A percentile compares a stretch with the other conserved stretches of the same genome.
phyloP scores from a whole-genome alignment of 306 rosid species.

The Castanea sativa region DNA sequence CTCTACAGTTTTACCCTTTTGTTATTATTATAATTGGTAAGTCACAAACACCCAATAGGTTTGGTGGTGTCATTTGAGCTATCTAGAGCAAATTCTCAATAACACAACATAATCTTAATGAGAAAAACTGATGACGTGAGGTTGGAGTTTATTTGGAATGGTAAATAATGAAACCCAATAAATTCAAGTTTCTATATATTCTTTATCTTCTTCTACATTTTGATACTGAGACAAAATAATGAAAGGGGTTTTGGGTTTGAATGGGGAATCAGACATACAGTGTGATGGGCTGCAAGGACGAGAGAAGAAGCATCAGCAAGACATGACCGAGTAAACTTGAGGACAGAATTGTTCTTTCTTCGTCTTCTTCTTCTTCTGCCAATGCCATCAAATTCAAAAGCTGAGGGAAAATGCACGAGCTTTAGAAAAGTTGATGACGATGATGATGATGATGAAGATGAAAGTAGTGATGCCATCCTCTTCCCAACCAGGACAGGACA shows the following conservation, averaged over 20 bases:
- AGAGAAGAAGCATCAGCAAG: conserved; percentile 68
- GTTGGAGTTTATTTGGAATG: neutral
- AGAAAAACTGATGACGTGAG: too few species aligned
- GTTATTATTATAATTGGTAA: too few species aligned
- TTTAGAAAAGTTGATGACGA: conserved; percentile 31
- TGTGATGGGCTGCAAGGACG: conserved; percentile 74
- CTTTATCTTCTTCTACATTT: too few species aligned
- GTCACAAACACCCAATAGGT: too few species aligned
- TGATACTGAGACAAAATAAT: neutral
- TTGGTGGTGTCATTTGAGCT: too few species aligned
- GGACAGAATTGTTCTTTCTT: conserved; percentile 9
- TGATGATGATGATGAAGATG: conserved; percentile 22
- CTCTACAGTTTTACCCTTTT: too few species aligned
- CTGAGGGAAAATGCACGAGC: conserved; percentile 24
- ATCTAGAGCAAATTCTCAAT: too few species aligned
- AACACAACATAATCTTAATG: too few species aligned
- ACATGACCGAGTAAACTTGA: conserved; percentile 51
- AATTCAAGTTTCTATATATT: neutral
- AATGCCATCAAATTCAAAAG: conserved; percentile 9
- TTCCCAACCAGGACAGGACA: too few species aligned
- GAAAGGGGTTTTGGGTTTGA: neutral
- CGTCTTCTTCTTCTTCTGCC: neutral
- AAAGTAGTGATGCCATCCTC: conserved; percentile 39
- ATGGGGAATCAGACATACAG: conserved; percentile 46
- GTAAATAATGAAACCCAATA: neutral